phyloP scores from a whole-genome alignment of 1,139 yeast species.

The Saccharomyces hybrid region DNA sequence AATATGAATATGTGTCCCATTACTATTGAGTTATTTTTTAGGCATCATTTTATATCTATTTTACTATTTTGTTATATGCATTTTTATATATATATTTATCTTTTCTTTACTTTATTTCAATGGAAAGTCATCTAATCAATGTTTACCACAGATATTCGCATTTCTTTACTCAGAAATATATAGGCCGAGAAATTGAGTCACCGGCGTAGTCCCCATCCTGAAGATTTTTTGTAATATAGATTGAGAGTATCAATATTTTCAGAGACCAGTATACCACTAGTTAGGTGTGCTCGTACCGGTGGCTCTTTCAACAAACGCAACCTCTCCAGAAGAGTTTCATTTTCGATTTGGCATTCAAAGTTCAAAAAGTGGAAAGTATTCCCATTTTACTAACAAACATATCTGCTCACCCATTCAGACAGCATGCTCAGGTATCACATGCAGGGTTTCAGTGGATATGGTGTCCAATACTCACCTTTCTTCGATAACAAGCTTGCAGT shows the following conservation, averaged over 20 bases:
- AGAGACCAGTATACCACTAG: neutral
- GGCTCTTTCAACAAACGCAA: neutral
- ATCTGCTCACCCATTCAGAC: neutral
- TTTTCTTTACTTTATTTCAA: neutral
- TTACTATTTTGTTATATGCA: neutral
- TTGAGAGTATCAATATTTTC: neutral
- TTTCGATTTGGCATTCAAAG: neutral
- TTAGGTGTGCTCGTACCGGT: neutral
- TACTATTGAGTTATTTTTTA: neutral
- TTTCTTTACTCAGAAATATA: neutral
- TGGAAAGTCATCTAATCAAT: neutral
- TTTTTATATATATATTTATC: neutral
- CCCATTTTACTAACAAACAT: neutral
- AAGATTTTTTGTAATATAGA: neutral
- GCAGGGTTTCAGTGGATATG: slow-evolving; percentile 78
- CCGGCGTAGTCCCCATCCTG: neutral
- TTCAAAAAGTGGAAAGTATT: neutral
- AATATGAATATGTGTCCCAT: neutral
- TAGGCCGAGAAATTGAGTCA: neutral
- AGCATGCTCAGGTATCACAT: slow-evolving; percentile 70
- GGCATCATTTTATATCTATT: neutral
- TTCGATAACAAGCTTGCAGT: slow-evolving; percentile 85
- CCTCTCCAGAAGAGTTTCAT: neutral
- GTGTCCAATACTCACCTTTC: slow-evolving; percentile 84
- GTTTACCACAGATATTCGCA: neutral